Evolutionary conservation across 768 basidiomycete species (phyloP).

Genomic region (Tylopilus vinaceipallidus): DNA sequence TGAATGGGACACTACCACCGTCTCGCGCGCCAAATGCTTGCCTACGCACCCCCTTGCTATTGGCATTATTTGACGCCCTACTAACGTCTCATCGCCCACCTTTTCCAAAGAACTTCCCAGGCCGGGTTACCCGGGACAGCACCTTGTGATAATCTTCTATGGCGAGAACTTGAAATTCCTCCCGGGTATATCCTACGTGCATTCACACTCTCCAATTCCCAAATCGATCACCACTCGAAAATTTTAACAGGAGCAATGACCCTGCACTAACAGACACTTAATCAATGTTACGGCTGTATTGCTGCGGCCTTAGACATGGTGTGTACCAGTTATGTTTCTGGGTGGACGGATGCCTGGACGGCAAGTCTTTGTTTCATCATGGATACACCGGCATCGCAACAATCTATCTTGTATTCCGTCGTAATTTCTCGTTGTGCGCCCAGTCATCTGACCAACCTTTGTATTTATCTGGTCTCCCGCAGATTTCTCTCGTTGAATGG

Average conservation of each 20-base stretch:
- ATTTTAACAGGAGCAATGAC: conserved; percentile 16
- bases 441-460: not conserved
- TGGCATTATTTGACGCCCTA: conserved; percentile 4
- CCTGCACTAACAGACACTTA: conserved; percentile 17
- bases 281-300: conserved; percentile 19
- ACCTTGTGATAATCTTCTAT: conserved; percentile 16
- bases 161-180: conserved; percentile 16
- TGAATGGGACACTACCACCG: not conserved
- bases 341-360: not conserved
- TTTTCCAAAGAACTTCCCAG: too few relatives aligned
- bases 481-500: not conserved
- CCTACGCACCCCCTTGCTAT: not conserved
- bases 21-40: not conserved
- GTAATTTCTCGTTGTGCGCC: not conserved
- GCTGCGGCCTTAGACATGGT: conserved; percentile 1
- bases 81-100: too few relatives aligned
- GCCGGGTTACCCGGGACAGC: conserved; percentile 7
- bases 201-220: conserved; percentile 15
- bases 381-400: too few relatives aligned
- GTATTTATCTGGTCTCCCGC: too few relatives aligned
- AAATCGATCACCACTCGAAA: conserved; percentile 4
- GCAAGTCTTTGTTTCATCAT: not conserved
- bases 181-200: conserved; percentile 24
- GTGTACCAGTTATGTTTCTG: not conserved
- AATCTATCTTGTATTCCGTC: conserved; percentile 11